Evolutionary conservation across 2,329 filamentous ascomycete genomes (phyloP), one percentile per base, ranked within the genome.

Genomic region (Phyllosticta capitalensis): DNA sequence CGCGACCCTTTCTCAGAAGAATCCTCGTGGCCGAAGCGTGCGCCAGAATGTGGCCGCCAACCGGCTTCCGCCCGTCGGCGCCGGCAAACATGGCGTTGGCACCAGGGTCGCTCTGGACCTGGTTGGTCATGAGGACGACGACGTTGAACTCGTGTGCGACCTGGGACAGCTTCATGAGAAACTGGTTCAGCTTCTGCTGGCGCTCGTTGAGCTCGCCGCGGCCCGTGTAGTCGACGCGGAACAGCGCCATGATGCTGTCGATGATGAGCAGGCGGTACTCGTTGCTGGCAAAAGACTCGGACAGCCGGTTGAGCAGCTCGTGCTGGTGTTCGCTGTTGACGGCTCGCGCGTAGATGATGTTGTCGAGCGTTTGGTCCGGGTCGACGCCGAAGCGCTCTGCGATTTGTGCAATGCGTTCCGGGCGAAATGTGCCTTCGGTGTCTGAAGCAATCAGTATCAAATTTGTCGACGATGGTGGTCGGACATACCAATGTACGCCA

Each of bases 111-210:
- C 83, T 86, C 72, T 87, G 85, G 38, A 88, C 85, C 72, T 88
- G 85, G 64, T 88, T 88, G 57, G 85, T 88, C 82, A 54, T 22
- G 51, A 73, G 69, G 9, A 73, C 71, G 54, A 81, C 82, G 61
- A 88, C 75, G 66, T 88, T 88, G 74, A 87, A 88, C 66, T 87
- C 85, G 73, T 87, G 84, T 45, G 85, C 83, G 74, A 86, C 83
- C 68, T 85, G 82, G 14, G 81, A 80, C 52, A 87, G 72, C 68
- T 82, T 83, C 62, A 81, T 81, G 48, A 88, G 73, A 67, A 87
- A 87, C 63, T 84, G 79, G 61, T 83, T 84, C 30, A 88, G 76
- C 66, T 85, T 86, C 71, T 86, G 83, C 71, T 88, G 85, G 26
- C 85, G 80, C 64, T 88, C 85, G 20, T 82, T 83, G 60, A 88